Percentiles rank a stretch among this genome's conserved stretches.
Evolutionary conservation across 2,329 filamentous ascomycete genomes (phyloP).

Genomic region (Hymenoscyphus repandus): DNA sequence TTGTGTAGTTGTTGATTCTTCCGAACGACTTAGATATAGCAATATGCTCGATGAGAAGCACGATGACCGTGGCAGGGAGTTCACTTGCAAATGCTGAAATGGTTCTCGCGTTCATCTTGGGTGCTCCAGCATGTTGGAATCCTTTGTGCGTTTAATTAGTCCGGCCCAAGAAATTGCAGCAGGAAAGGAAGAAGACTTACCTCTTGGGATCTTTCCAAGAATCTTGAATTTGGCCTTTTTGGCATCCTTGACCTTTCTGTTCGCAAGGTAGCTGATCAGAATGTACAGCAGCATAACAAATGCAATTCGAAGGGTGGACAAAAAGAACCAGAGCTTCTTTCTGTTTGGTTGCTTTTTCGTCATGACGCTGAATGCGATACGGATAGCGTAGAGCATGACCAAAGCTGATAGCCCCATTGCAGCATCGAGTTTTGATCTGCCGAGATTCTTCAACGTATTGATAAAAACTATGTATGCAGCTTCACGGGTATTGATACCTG

Average conservation of each 20-base stretch:
- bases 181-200: constrained; percentile 33
- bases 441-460: constrained; percentile 71
- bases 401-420: constrained; percentile 84
- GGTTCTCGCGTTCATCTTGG: constrained; percentile 60
- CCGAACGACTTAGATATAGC: constrained; percentile 98
- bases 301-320: constrained; percentile 82
- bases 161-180: neutral
- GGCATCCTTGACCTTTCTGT: constrained; percentile 52
- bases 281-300: constrained; percentile 93
- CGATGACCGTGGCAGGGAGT: constrained; percentile 81
- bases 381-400: constrained; percentile 69
- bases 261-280: constrained; percentile 80
- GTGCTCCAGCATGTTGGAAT: constrained; percentile 74
- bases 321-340: constrained; percentile 79
- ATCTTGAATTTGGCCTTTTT: constrained; percentile 66
- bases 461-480: constrained; percentile 80
- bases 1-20: constrained; percentile 90
- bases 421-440: constrained; percentile 65
- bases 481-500: constrained; percentile 56
- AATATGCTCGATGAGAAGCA: constrained; percentile 95
- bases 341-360: constrained; percentile 65
- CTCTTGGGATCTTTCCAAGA: constrained; percentile 71
- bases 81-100: constrained; percentile 65
- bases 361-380: constrained; percentile 55
- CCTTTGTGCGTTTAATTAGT: constrained; percentile 38